Base-by-base conservation (phyloP, 2,329 filamentous ascomycete genomes). In the Colletotrichum phormii region DNA sequence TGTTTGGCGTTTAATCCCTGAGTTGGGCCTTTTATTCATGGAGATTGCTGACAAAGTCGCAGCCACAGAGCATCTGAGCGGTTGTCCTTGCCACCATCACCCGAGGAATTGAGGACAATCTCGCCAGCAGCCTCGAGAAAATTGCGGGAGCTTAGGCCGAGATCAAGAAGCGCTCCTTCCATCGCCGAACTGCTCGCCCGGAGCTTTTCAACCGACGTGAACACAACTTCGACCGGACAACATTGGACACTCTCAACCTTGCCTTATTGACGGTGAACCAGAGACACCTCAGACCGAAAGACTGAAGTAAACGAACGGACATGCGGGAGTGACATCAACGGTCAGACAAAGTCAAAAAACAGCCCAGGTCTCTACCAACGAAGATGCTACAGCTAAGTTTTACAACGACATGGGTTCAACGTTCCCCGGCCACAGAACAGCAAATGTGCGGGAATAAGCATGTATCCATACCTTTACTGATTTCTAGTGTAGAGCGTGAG, bases 291-390 rank as follows among this genome's bases (percentile, higher is more conserved):
- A n/a, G 42, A 49, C 42, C 18, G 8, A 8, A 22, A 49, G 18
- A 49, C 8, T 49, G 4, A 18, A n/a, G 18, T 22, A 49, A 49
- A 49, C 18, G 18, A 49, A 49, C 42, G 18, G 42, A 49, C 42
- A 11, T 22, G 57, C 42, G 33, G 57, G 64, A 51, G 22, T 29
- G 55, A 60, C 60, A 29, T 62, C 31, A 29, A 22, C 35, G n/a
- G 22, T 49, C 15, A 18, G 55, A 35, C 22, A 37, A 71, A 57
- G 49, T 61, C 33, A 51, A 62, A 62, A 67, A 37, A 24, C 26
- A 67, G 18, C 57, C 57, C 49, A 53, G 26, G n/a, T 35, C n/a
- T 26, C 22, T 22, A 26, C 26, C 6, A 26, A 60, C 22, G 31
- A 49, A 29, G 18, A 51, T 55, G 22, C 49, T 57, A n/a, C 18